Evolutionary conservation across 2,329 filamentous ascomycete species (phyloP), one percentile per base, ranked within the genome.

Genomic region (Escovopsis sp.): DNA sequence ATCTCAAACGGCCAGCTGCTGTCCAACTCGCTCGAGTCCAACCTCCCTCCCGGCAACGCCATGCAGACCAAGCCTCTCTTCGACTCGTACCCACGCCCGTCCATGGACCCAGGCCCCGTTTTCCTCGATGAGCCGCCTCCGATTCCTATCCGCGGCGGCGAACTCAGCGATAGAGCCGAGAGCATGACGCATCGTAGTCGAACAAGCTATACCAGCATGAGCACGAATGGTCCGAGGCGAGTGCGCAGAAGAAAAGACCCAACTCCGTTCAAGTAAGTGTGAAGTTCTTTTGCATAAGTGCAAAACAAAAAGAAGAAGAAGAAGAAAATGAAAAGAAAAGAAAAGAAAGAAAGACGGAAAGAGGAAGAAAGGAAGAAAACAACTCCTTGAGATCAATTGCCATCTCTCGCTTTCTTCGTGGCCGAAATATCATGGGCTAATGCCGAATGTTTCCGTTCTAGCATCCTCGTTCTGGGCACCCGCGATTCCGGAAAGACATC

Each of bases 161-260:
- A 94, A 53, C 82, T 84, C 12, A 91, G 91, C 56, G 78, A 82
- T 37, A 76, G 84, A 48, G 81, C 83, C 31, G 85, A 93, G 67
- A 95, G 89, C 71, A 95, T 96, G 85, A 88, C 89, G 52, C 81
- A 96, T 63, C 86, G 91, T 52, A 87, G 89, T 46, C 83, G 91
- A 50, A 94, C 94, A 65, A 95, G 88, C 66, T 96, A 95, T 64
- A 87, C 89, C 43, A 94, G 84, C 66, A 93, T 89, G 50, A 94
- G 85, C 68, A 78, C 94, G 66, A 94, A 94, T 67, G 94, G 83
- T 61, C 89, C 91, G 48, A 79, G 91, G 50, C 79, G 88, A 57
- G 81, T 96, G 50, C 80, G 91, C 53, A 82, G 89, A 68, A 81
- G 91, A 67, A 96, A 94, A 70, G 91, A 98, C 57, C 91, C 91